phyloP scores from a whole-genome alignment of 352 stramenopile species.

The Blastocystis sp. region DNA sequence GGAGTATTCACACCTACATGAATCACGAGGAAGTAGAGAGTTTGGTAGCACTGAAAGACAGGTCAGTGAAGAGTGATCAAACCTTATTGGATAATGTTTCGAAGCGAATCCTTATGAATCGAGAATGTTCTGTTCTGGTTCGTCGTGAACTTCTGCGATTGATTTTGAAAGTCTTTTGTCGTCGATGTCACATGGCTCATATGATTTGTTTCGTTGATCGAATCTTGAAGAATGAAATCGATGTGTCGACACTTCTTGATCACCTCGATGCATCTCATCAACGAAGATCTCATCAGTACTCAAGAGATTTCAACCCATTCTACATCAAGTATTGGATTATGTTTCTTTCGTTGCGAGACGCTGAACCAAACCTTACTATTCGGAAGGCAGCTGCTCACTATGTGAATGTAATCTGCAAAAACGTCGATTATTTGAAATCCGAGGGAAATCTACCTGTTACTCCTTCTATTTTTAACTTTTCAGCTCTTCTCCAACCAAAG shows the following conservation, averaged over 20 bases:
- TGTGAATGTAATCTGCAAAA: conserved; percentile 42
- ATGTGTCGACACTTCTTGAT: background rate
- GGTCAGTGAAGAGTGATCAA: background rate
- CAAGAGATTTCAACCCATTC: background rate
- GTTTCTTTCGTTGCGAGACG: conserved; percentile 15
- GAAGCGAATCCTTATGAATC: conserved; percentile 16
- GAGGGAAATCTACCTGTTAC: background rate
- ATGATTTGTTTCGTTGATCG: conserved; percentile 56
- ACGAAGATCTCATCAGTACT: background rate
- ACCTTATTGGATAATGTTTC: background rate
- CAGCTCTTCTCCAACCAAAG: background rate
- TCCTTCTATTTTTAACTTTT: conserved; percentile 41
- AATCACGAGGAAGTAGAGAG: background rate
- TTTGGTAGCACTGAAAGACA: background rate
- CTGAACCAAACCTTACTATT: conserved; percentile 19
- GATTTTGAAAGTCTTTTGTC: conserved; percentile 44
- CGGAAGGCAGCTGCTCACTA: conserved; percentile 46
- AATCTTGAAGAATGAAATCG: conserved; percentile 32
- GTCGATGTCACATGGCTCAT: conserved; percentile 8
- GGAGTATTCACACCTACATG: conserved; percentile 16
- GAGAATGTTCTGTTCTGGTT: conserved; percentile 11
- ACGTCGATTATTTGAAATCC: conserved; percentile 48
- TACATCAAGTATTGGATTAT: conserved; percentile 59
- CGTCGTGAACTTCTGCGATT: conserved; percentile 13
- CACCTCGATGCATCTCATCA: background rate